These are phyloP conservation scores for Byssoonygena ceratinophila DNA, from an alignment of 2,329 filamentous ascomycete genomes.

Conservation along the genomic window DNA sequence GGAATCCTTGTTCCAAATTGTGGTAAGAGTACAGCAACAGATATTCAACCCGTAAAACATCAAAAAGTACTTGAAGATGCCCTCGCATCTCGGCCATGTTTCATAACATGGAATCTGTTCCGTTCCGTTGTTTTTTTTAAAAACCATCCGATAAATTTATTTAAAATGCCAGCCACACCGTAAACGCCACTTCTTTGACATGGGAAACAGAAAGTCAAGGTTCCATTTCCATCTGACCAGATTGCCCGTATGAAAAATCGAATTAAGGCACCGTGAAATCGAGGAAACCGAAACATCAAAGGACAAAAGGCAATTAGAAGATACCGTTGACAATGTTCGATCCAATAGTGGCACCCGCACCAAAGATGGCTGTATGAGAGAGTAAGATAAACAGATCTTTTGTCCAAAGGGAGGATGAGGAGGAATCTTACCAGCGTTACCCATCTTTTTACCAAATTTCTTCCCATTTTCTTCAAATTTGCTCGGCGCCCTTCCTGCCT, in stretches of 20 bases:
- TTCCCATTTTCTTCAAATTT: constrained; percentile 70
- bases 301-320: constrained; percentile 49
- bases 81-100: background rate
- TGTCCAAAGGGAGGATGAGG: background rate
- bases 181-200: background rate
- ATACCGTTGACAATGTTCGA: constrained; percentile 84
- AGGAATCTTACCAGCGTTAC: constrained; percentile 47
- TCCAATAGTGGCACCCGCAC: constrained; percentile 83
- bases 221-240: background rate
- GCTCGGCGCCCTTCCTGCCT: constrained; percentile 38
- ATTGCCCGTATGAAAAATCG: background rate
- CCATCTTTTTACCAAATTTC: constrained; percentile 94
- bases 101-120: background rate
- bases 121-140: constrained; percentile 3
- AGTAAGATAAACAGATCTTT: constrained; percentile 2
- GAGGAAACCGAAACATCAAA: background rate
- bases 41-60: constrained; percentile 3
- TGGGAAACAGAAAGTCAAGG: background rate
- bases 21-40: background rate
- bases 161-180: background rate
- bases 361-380: constrained; percentile 65
- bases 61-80: background rate
- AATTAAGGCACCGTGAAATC: background rate
- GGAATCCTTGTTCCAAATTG: background rate
- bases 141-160: constrained; percentile 3